Evolutionary conservation across 352 stramenopile genomes (phyloP).

Genomic region (Pythium phragmitis): DNA sequence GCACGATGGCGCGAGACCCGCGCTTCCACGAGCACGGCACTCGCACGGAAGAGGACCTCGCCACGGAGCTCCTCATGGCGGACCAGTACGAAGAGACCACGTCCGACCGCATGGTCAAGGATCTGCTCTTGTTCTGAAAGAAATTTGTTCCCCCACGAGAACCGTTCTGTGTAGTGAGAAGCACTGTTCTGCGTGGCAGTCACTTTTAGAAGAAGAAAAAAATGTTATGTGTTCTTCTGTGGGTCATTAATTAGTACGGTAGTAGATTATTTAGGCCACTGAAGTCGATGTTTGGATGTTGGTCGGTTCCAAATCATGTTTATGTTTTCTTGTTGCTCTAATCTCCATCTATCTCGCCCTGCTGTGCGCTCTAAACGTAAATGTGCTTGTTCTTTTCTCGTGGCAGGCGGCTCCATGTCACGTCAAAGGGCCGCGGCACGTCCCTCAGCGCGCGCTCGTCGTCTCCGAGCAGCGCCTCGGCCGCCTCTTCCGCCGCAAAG

Average conservation of each 20-base stretch:
- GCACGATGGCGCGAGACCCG: slow-evolving; percentile 80
- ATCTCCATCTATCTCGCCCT: not conserved
- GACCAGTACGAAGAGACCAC: slow-evolving; percentile 53
- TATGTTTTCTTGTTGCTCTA: not conserved
- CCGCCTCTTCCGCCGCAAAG: slow-evolving; percentile 46
- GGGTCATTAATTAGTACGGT: no score
- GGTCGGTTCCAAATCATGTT: not conserved
- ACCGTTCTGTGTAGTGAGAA: no score
- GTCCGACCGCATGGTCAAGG: slow-evolving; percentile 84
- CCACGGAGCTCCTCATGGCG: slow-evolving; percentile 30
- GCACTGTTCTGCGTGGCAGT: no score
- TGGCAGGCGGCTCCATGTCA: slow-evolving; percentile 63
- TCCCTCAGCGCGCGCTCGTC: slow-evolving; percentile 40
- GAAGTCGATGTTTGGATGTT: no score
- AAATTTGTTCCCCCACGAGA: no score
- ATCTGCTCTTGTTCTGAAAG: slow-evolving; percentile 75
- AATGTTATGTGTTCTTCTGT: no score
- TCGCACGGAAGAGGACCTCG: slow-evolving; percentile 10
- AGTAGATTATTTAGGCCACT: no score
- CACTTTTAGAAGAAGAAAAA: no score
- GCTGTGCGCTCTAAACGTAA: slow-evolving; percentile 36
- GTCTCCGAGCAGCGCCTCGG: slow-evolving; percentile 35
- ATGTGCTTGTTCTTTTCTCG: slow-evolving; percentile 74
- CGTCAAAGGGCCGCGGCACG: slow-evolving; percentile 63
- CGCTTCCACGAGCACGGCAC: slow-evolving; percentile 49